Evolutionary conservation across 345 rosid species (phyloP), one percentile per base, ranked within the genome.

Genomic region (Populus tremula): DNA sequence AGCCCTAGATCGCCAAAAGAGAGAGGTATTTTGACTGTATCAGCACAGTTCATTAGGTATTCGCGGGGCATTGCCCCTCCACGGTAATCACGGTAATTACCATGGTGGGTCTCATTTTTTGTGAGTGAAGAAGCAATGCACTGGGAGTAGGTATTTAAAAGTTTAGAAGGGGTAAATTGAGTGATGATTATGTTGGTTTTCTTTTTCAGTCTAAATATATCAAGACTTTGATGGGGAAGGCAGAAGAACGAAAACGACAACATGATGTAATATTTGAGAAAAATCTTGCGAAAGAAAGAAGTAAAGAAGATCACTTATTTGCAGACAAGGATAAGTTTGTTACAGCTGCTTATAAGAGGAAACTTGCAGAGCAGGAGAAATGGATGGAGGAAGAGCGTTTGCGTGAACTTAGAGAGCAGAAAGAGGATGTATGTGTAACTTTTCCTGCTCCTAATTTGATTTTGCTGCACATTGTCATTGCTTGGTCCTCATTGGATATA

Each of bases 261-360:
- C 96, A 91, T 43, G 99, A 92, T 54, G 80, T 92, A 29, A 82
- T 92, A 62, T 96, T 88, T 53, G 98, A 94, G 86, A 87, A 84
- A 68, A 92, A 90, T 84, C 92, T 96, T 72, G 88, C 91, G 5
- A 96, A 93, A 79, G 99, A 96, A 88, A 90, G 97, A 87, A 87
- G 41, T 73, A 84, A 86, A 75, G 98, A 94, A 39, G 98, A 96
- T 23, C 95, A 94, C 86, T 88, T 96, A 23, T 96, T 80, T 78
- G 92, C 91, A 1, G 97, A 87, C 76, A 96, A 93, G 85, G 98
- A 93, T 65, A 94, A 91, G 86, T 96, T 82, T 78, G 82, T 96
- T 29, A 92, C 97, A 5, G 86, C 89, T 69, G 91, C 95, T 0
- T 96, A 90, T 81, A 94, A 88, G 79, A 91, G 77, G 86, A 92